Evolutionary conservation across 129 eudicot species (phyloP), one percentile per base, ranked within the genome.

Genomic region (Tanacetum coccineum): DNA sequence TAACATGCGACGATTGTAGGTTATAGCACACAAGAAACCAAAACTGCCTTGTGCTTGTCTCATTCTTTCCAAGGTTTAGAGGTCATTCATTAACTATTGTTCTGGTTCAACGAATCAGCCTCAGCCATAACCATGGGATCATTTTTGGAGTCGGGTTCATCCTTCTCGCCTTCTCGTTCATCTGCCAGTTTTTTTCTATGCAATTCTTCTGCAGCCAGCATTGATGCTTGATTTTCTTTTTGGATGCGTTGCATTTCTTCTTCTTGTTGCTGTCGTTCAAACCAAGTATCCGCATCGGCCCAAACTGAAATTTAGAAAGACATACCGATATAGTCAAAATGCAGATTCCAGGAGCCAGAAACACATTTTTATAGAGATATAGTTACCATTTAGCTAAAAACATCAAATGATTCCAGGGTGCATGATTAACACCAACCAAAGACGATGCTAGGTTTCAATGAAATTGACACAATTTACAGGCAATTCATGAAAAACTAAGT

Each of bases 261-360:
- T 66, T 91, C 97, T 67, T 85, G 90, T 59, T 87, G 88, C 69
- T 87, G 96, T 22, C 94, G 68, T 60, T 91, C 96, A 74, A 91
- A 87, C 97, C 95, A 87, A 21, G 97, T 91, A 64, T 91, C 97
- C 50, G 97, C 96, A 79, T 91, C 93, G 18, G 93, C 97, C 97
- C 97, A 91, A 78, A 91, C 94, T 87, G 83, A 44, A 68, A 70
- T 62, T 46, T 65, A 25, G 14, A 40, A 25, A 45, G 47, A 45
- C 44, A 71, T 48, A 64, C 19, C 21, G 39, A 54, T 3, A 17
- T 19, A 44, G 15, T 25, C 58, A 58, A 17, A 62, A 62, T 62
- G 22, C 53, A 62, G 26, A 42, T 42, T 19, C 30, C 14, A 62
- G 51, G 5, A 62, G 12, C 67, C 18, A 36, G 9, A 15, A 25